Conservation (phyloP, 208 protist species). For the Jaenimonas drosophilae region DNA sequence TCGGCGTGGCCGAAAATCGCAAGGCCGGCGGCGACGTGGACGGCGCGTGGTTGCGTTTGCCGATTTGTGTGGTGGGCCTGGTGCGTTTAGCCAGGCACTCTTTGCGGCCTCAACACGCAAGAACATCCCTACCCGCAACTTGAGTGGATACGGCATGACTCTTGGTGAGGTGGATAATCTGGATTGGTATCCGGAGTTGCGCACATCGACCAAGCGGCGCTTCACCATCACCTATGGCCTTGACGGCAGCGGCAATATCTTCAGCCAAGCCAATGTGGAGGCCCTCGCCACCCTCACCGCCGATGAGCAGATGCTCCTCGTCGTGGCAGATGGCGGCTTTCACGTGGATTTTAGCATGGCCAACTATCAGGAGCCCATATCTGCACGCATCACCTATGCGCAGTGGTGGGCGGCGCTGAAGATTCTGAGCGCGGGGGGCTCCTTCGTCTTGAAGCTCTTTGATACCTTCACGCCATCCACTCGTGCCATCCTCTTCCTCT, state of each 20-base stretch:
- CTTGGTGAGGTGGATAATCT: conserved; percentile 43
- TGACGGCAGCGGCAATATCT: conserved; percentile 81
- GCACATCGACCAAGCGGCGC: conserved; percentile 6
- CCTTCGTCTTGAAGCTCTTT: conserved; percentile 86
- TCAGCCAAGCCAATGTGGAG: conserved; percentile 68
- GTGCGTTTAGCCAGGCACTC: conserved; percentile 80
- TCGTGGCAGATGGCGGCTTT: conserved; percentile 90
- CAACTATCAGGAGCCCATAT: conserved; percentile 88
- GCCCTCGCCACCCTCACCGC: conserved; percentile 39
- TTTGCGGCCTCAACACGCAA: conserved; percentile 24
- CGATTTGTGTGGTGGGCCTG: conserved; percentile 86
- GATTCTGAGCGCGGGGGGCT: conserved; percentile 47
- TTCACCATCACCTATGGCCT: conserved; percentile 77
- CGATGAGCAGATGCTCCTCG: conserved; percentile 31
- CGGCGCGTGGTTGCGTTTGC: conserved; percentile 41
- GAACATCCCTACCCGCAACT: conserved; percentile 14
- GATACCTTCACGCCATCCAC: conserved; percentile 84
- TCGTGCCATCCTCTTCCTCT: conserved; percentile 64
- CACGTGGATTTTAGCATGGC: conserved; percentile 46
- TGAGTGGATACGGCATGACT: conserved; percentile 83
- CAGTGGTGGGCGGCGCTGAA: conserved; percentile 78
- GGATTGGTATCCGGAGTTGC: conserved; percentile 76
- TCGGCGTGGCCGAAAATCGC: not conserved
- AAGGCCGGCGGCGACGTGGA: conserved; percentile 1
- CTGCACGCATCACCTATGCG: conserved; percentile 71